Percentiles rank a stretch among this genome's conserved stretches.
Conservation (phyloP, 106 monocot genomes). For the Dendrobium chrysotoxum region DNA sequence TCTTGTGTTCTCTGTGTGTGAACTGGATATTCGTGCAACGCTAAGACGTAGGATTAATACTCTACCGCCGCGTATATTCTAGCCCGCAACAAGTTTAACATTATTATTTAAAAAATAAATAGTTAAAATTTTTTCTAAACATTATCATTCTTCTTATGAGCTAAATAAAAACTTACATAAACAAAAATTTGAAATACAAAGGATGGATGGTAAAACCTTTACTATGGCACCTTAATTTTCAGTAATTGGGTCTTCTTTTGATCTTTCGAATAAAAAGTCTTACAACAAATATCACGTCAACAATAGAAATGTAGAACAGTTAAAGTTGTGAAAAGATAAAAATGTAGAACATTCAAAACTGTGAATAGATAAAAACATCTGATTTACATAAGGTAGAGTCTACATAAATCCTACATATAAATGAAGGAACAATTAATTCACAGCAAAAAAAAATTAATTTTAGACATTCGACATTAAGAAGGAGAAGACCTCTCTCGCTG, state of each 20-base stretch:
- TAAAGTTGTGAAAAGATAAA: neutral
- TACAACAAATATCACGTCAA: neutral
- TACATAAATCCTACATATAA: neutral
- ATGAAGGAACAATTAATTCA: neutral
- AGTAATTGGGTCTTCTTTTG: neutral
- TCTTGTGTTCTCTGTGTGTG: too few species aligned
- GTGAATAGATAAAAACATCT: too few species aligned
- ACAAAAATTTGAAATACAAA: neutral
- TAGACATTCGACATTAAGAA: neutral
- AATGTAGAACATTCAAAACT: too few species aligned
- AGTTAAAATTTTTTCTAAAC: too few species aligned
- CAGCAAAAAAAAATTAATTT: neutral
- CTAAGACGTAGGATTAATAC: too few species aligned
- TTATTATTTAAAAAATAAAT: too few species aligned
- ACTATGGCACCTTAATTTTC: neutral
- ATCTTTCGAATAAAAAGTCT: constrained; percentile 2
- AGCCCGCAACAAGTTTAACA: too few species aligned
- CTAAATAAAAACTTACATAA: neutral
- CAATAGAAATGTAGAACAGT: neutral
- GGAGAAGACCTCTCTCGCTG: too few species aligned
- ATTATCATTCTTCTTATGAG: neutral
- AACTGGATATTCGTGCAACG: too few species aligned
- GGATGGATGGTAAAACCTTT: neutral
- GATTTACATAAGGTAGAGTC: neutral
- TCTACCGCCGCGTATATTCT: too few species aligned